Percentiles rank a stretch among this genome's conserved stretches.
phyloP scores from a whole-genome alignment of 2,329 filamentous ascomycete species.

The Cercospora zeae-maydis region DNA sequence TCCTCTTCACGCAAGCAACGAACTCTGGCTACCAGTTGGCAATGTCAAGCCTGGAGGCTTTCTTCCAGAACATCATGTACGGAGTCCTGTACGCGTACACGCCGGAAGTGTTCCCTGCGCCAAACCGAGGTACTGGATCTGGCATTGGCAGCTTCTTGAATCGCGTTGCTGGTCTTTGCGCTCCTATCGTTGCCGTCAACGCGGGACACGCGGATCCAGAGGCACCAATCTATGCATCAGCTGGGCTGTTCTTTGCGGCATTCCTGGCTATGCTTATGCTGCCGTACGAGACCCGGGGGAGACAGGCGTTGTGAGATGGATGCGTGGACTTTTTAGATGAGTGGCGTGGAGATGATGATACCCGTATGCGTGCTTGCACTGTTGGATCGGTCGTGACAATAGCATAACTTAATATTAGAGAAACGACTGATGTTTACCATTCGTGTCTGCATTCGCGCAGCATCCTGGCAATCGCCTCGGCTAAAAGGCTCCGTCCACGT shows the following conservation, averaged over 20 bases:
- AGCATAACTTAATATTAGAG: background rate
- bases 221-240: constrained; percentile 44
- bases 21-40: constrained; percentile 56
- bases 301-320: constrained; percentile 38
- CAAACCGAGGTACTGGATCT: constrained; percentile 66
- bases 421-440: background rate
- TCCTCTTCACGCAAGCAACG: constrained; percentile 60
- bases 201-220: constrained; percentile 39
- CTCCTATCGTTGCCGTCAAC: constrained; percentile 61
- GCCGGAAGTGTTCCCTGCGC: constrained; percentile 71
- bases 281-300: constrained; percentile 45
- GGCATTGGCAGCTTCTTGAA: constrained; percentile 71
- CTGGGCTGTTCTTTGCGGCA: constrained; percentile 44
- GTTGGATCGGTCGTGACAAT: background rate
- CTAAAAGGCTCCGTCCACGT: background rate
- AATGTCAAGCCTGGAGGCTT: constrained; percentile 58
- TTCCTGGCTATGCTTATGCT: constrained; percentile 42
- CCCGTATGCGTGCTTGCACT: background rate
- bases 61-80: constrained; percentile 66
- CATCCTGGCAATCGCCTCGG: background rate
- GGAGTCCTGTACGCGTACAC: constrained; percentile 74
- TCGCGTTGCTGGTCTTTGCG: constrained; percentile 62
- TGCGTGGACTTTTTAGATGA: background rate
- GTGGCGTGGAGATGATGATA: background rate
- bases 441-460: background rate